A percentile compares a stretch with the other conserved stretches of the same genome.
Evolutionary conservation across 1,139 yeast species (phyloP).

Genomic region (Debaryomyces fabryi): DNA sequence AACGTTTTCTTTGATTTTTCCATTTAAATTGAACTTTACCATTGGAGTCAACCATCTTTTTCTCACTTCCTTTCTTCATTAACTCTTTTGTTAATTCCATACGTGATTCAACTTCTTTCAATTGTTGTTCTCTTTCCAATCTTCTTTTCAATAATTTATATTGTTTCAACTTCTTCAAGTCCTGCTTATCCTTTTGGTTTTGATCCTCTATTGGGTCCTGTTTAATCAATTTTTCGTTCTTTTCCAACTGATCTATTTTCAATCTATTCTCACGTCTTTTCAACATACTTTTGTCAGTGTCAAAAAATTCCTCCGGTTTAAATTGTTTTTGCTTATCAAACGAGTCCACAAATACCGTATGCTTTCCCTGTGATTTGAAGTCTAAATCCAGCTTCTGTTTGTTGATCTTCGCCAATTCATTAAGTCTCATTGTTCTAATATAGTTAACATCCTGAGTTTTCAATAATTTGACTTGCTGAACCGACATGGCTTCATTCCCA

Average conservation of each 20-base stretch:
- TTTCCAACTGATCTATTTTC: slow-evolving; percentile 60
- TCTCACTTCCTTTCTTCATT: slow-evolving; percentile 88
- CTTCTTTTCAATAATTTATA: slow-evolving; percentile 58
- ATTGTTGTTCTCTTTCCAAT: slow-evolving; percentile 66
- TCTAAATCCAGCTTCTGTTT: slow-evolving; percentile 57
- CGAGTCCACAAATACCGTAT: slow-evolving; percentile 82
- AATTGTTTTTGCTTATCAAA: slow-evolving; percentile 58
- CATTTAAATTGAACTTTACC: slow-evolving; percentile 82
- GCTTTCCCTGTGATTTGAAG: slow-evolving; percentile 66
- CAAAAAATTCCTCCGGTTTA: slow-evolving; percentile 64
- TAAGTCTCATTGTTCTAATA: slow-evolving; percentile 71
- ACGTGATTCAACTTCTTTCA: slow-evolving; percentile 67
- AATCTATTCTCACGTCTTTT: slow-evolving; percentile 74
- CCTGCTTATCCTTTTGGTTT: slow-evolving; percentile 44
- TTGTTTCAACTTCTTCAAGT: slow-evolving; percentile 60
- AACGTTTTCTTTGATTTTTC: slow-evolving; percentile 80
- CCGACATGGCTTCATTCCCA: slow-evolving; percentile 61
- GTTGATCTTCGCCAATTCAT: slow-evolving; percentile 67
- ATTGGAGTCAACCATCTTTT: slow-evolving; percentile 63
- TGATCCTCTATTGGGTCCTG: slow-evolving; percentile 29
- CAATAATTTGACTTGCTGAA: slow-evolving; percentile 76
- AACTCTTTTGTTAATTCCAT: slow-evolving; percentile 81
- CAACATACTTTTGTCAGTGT: slow-evolving; percentile 68
- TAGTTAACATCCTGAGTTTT: slow-evolving; percentile 92
- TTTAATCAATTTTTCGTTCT: slow-evolving; percentile 30